Conservation (phyloP, 2,329 filamentous ascomycete genomes). For the Aschersonia sp. region DNA sequence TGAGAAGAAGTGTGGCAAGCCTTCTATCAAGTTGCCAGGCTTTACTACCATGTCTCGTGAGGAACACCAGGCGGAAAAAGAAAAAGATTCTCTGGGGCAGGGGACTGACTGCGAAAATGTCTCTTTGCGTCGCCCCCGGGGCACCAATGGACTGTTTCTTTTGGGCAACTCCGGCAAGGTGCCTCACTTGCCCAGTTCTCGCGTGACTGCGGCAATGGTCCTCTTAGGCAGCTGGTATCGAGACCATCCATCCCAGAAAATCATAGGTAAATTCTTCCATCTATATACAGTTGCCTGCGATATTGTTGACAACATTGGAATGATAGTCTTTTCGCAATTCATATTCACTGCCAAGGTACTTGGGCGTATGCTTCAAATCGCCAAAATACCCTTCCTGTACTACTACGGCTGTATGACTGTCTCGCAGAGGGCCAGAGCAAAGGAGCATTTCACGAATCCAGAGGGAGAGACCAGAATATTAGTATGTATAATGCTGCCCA, state of each 20-base stretch:
- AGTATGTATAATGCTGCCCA: constrained; percentile 12
- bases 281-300: neutral
- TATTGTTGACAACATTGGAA: fast-evolving
- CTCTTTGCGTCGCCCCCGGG: constrained; percentile 1
- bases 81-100: neutral
- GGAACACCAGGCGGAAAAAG: neutral
- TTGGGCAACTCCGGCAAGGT: constrained; percentile 4
- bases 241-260: constrained; percentile 20
- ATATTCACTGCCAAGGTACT: constrained; percentile 16
- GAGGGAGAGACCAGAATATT: constrained; percentile 13
- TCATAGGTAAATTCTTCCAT: constrained; percentile 16
- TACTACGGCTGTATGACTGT: constrained; percentile 14
- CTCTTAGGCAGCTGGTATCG: constrained; percentile 17
- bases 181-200: constrained; percentile 13
- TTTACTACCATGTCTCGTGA: neutral
- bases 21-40: too few species aligned
- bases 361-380: constrained; percentile 17
- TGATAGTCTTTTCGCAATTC: constrained; percentile 22
- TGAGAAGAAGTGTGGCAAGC: too few species aligned
- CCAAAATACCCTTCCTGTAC: constrained; percentile 21
- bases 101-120: neutral
- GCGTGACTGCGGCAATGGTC: constrained; percentile 16
- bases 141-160: constrained; percentile 10
- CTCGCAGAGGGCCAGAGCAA: constrained; percentile 1
- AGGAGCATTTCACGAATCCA: constrained; percentile 11